Base-by-base conservation (phyloP, 345 rosid species). In the Cardamine chenopodiifolia region DNA sequence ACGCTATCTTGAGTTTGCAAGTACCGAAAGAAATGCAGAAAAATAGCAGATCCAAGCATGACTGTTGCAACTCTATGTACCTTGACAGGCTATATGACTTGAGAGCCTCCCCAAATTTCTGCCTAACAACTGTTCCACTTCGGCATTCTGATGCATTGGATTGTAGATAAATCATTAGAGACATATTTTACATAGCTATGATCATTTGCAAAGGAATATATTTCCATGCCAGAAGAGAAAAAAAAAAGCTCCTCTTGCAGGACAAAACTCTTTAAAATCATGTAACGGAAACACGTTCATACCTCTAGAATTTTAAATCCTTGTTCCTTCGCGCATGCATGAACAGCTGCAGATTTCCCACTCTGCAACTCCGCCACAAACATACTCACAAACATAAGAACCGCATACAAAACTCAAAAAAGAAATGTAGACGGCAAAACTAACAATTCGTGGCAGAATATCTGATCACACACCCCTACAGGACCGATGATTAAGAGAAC, bases 261-360 rank as follows among this genome's bases (percentile, higher is more conserved):
- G 11, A 17, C 50, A 45, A 45, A 45, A 45, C 22, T 17, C 22
- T 45, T 17, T 37, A 6, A 66, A 22, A 66, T 49, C 32, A 66
- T 66, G 18, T 40, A 71, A 48, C 6, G 8, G 53, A 23, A 71
- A 50, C 55, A 48, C 18, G 39, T 57, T 66, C 49, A 75, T 74
- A 94, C 99, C 98, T 95, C 99, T 45, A 92, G 82, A 70, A 95
- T 81, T 89, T 87, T 84, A 63, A 85, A 95, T 37, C 94, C 97
- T 68, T 90, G 90, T 78, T 92, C 99, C 82, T 83, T 86, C 2
- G 98, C 99, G 77, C 99, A 95, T 66, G 99, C 97, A 55, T 83
- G 86, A 64, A 95, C 74, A 70, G 96, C 96, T 25, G 98, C 92
- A 73, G 98, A 90, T 75, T 95, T 95, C 80, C 99, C 98, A 82